These are phyloP conservation scores for Dipteronia sinensis DNA, from an alignment of 345 rosid genomes.

Conservation along the genomic window DNA sequence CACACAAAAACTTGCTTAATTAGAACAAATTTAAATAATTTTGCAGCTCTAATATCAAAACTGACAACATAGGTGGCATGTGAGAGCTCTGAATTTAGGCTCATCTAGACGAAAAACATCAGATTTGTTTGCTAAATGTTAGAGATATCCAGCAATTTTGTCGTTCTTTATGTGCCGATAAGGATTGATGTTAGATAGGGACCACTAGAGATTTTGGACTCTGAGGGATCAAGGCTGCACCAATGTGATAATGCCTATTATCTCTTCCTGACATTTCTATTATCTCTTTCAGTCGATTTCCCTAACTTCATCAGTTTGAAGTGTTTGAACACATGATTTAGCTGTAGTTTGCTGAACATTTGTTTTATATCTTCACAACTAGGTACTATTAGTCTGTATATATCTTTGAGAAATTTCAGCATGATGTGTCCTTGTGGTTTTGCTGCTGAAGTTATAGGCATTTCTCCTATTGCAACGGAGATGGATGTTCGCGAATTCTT, in stretches of 20 bases:
- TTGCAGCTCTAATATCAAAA: neutral
- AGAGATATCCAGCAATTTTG: constrained; percentile 13
- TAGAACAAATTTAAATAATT: neutral
- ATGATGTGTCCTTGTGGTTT: constrained; percentile 77
- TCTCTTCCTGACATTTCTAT: constrained; percentile 26
- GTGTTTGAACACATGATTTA: constrained; percentile 19
- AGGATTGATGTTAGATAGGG: constrained; percentile 18
- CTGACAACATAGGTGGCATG: neutral
- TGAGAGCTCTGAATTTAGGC: neutral
- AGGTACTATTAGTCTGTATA: constrained; percentile 14
- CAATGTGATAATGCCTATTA: constrained; percentile 30
- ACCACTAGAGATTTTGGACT: constrained; percentile 27
- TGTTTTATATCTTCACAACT: constrained; percentile 14
- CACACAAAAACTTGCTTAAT: neutral
- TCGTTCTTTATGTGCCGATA: constrained; percentile 3
- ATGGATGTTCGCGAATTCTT: constrained; percentile 72
- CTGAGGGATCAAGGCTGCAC: constrained; percentile 19
- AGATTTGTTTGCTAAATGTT: neutral
- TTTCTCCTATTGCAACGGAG: constrained; percentile 73
- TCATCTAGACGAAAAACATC: constrained; percentile 9
- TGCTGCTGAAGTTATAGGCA: constrained; percentile 69
- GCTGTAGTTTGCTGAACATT: constrained; percentile 15
- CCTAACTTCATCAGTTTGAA: neutral
- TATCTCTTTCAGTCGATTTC: constrained; percentile 23
- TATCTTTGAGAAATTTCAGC: constrained; percentile 10